Conservation (phyloP, 345 rosid species). For the Hypericum perforatum region DNA sequence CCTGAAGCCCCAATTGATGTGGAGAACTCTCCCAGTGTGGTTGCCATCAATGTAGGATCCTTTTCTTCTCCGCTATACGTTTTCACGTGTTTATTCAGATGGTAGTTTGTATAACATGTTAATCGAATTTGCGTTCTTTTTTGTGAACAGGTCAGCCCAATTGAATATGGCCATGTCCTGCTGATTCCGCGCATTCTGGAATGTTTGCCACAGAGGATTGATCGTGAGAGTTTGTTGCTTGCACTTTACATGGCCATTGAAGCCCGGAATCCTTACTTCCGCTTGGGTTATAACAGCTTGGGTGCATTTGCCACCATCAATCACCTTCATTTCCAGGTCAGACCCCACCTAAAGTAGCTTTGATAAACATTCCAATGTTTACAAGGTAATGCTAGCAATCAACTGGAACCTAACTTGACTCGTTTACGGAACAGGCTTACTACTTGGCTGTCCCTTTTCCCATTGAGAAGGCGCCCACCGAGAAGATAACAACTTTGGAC, state of each 20-base stretch:
- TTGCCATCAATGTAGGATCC: slow-evolving; percentile 81
- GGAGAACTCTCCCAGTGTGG: slow-evolving; percentile 71
- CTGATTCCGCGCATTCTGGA: slow-evolving; percentile 77
- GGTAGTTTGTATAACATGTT: neutral
- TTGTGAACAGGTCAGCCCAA: slow-evolving; percentile 76
- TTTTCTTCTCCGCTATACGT: neutral
- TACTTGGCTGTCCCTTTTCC: slow-evolving; percentile 72
- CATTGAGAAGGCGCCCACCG: slow-evolving; percentile 69
- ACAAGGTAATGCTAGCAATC: neutral
- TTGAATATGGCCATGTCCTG: slow-evolving; percentile 92
- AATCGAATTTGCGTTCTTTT: neutral
- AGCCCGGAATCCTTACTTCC: slow-evolving; percentile 70
- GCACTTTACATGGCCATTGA: slow-evolving; percentile 79
- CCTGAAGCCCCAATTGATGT: slow-evolving; percentile 53
- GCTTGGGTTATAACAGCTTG: slow-evolving; percentile 92
- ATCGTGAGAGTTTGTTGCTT: slow-evolving; percentile 70
- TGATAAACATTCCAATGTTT: neutral
- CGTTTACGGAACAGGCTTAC: slow-evolving; percentile 52
- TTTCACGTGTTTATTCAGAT: neutral
- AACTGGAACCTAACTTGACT: neutral
- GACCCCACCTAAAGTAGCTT: neutral
- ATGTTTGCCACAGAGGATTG: slow-evolving; percentile 93
- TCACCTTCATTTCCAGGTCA: slow-evolving; percentile 98
- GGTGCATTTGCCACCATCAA: slow-evolving; percentile 98
- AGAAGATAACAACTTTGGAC: slow-evolving; percentile 35